These are phyloP conservation scores for Rhynchospora breviuscula DNA, from an alignment of 176 grass and related monocot genomes.

Conservation along the genomic window DNA sequence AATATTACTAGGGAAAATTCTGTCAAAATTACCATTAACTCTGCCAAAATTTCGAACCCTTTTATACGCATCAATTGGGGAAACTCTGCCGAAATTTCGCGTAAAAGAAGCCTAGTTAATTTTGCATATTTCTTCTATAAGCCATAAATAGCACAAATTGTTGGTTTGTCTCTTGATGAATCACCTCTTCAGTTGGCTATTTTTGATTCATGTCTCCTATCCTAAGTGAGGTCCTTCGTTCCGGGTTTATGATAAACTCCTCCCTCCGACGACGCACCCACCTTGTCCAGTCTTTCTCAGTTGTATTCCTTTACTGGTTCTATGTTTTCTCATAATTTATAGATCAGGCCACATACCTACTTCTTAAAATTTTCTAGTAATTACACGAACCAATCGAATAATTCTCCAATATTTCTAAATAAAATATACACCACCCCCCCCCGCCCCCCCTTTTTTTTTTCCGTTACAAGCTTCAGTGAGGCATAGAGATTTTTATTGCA, in stretches of 20 bases:
- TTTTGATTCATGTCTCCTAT: conserved; percentile 66
- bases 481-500: conserved; percentile 6
- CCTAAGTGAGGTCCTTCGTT: conserved; percentile 47
- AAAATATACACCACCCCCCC: not conserved
- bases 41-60: not conserved
- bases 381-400: conserved; percentile 18
- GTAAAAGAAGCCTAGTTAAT: not conserved
- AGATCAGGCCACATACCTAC: not conserved
- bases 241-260: conserved; percentile 73
- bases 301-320: conserved; percentile 99
- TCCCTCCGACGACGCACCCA: conserved; percentile 36
- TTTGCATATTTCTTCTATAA: not conserved
- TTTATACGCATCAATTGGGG: conserved; percentile 1
- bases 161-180: conserved; percentile 37
- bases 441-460: not conserved
- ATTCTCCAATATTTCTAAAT: conserved; percentile 18
- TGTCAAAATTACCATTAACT: not conserved
- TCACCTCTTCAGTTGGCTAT: conserved; percentile 8
- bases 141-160: conserved; percentile 17
- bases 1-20: conserved; percentile 23
- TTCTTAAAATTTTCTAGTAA: too few relatives aligned
- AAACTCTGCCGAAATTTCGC: conserved; percentile 35
- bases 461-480: not conserved
- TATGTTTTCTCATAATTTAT: conserved; percentile 82
- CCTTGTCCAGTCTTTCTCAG: conserved; percentile 97